Conservation (phyloP, 176 grass and related monocot species). For the Dendrocalamus sinicus region DNA sequence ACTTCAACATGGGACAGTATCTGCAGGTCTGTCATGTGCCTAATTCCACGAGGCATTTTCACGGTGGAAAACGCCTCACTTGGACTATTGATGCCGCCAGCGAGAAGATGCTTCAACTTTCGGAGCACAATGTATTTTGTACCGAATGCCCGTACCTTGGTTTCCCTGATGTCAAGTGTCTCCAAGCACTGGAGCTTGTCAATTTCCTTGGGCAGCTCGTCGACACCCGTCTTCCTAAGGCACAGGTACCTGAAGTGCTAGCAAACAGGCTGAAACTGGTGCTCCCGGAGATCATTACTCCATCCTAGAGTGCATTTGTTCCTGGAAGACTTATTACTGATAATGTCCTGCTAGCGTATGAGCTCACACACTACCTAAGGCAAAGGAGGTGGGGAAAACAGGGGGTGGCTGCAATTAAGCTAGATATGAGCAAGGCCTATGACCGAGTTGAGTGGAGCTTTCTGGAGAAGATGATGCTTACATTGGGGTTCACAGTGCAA, state of each 20-base stretch:
- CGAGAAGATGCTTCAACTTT: conserved; percentile 4
- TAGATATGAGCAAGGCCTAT: too few relatives aligned
- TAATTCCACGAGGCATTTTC: not conserved
- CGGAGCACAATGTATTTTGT: not conserved
- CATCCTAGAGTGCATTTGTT: too few relatives aligned
- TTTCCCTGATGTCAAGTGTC: conserved; percentile 39
- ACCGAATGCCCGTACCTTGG: not conserved
- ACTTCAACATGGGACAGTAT: not conserved
- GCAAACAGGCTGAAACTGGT: too few relatives aligned
- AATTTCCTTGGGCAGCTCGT: conserved; percentile 9
- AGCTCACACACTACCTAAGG: too few relatives aligned
- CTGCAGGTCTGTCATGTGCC: not conserved
- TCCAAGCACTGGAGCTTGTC: conserved; percentile 26
- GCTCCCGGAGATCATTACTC: too few relatives aligned
- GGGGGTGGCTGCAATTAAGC: too few relatives aligned
- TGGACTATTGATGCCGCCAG: not conserved
- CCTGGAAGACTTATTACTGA: too few relatives aligned
- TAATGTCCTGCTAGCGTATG: too few relatives aligned
- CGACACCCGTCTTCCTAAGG: not conserved
- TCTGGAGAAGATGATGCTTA: too few relatives aligned
- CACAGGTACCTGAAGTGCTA: conserved; percentile 17
- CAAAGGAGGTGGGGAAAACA: too few relatives aligned
- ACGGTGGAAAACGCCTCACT: not conserved
- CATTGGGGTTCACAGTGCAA: too few relatives aligned
- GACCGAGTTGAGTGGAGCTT: too few relatives aligned